Base-by-base conservation (phyloP, 768 basidiomycete genomes). In the Mycena vulgaris region DNA sequence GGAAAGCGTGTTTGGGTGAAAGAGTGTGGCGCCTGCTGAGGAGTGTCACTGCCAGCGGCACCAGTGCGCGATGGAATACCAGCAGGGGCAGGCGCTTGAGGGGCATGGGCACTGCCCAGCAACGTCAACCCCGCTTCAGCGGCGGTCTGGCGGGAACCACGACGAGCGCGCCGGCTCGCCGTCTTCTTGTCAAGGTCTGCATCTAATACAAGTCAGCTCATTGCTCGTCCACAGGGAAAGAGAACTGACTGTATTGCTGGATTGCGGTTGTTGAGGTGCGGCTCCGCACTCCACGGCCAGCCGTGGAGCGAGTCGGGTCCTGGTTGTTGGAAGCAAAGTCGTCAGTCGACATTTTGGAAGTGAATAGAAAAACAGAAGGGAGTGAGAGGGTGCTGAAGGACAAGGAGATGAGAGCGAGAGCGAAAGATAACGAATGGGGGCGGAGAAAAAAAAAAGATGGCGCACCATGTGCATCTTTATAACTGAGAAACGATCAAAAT, bases 381-480 rank as follows among this genome's bases (percentile, higher is more conserved):
- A 58, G 27, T 28, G 17, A 23, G 19, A 30, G 45, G 40, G 8
- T 45, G 33, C 33, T 35, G 13, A 35, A 35, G 33, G n/a, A n/a
- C n/a, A n/a, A n/a, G n/a, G n/a, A n/a, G n/a, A n/a, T n/a, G n/a
- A n/a, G n/a, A n/a, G n/a, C n/a, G n/a, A n/a, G n/a, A 6, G 33
- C 33, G 33, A 35, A 45, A 23, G n/a, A 40, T 19, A 21, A 68
- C 53, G 10, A 40, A 40, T 21, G 73, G 63, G 67, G 52, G 21
- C 56, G 30, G 75, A 13, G 57, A 79, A 28, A 71, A 42, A 11
- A n/a, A 60, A 73, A 48, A 48, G 47, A 48, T 48, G 47, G 47
- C 51, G 27, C 28, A 28, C 51, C 51, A 31, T 17, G 19, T 28
- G 48, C 10, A 11, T 16, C 17, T 49, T 9, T 13, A 49, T 49